Evolutionary conservation across 2,329 filamentous ascomycete species (phyloP), one percentile per base, ranked within the genome.

Genomic region (Aspergillus vadensis): DNA sequence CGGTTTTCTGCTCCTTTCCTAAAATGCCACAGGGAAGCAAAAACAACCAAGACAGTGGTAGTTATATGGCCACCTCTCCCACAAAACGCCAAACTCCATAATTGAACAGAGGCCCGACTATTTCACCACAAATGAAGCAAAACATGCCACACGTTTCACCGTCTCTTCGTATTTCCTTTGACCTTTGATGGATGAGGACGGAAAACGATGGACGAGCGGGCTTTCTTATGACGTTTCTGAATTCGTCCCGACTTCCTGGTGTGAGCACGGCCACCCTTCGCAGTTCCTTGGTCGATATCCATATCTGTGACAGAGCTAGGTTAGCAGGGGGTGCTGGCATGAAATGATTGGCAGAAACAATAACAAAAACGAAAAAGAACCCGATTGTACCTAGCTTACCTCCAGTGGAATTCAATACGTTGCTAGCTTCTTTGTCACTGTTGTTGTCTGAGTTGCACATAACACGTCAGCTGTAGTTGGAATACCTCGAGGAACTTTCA

Each of bases 121-220:
- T 21, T 32, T 27, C 23, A 36, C 36, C 41, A 8, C 17, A 2
- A 30, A 47, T 53, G 41, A 19, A 50, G 25, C 9, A 19, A 27
- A 30, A 50, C 10, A 50, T 6, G n/a, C 5, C 15, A 17, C 10
- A 17, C 25, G 10, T 19, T 50, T 50, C 47, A 50, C 15, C 25
- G 25, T 59, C 68, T 76, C 65, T 72, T 75, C 5, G 70, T 59
- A 14, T 62, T 57, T 63, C 69, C 73, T 65, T 73, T 72, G 27
- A 59, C 57, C 63, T 78, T 72, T 25, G 69, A 69, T 51, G 69
- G 66, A 52, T 69, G 72, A 48, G 70, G 59, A 44, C 70, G 66
- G 59, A 80, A 80, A 10, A 77, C 73, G 59, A 80, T 79, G 9
- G 74, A 75, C 54, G 73, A 71, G 53, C 73, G 73, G 36, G 70